Evolutionary conservation across 139 green algal genomes (phyloP).

Genomic region (Parachlorella kessleri): DNA sequence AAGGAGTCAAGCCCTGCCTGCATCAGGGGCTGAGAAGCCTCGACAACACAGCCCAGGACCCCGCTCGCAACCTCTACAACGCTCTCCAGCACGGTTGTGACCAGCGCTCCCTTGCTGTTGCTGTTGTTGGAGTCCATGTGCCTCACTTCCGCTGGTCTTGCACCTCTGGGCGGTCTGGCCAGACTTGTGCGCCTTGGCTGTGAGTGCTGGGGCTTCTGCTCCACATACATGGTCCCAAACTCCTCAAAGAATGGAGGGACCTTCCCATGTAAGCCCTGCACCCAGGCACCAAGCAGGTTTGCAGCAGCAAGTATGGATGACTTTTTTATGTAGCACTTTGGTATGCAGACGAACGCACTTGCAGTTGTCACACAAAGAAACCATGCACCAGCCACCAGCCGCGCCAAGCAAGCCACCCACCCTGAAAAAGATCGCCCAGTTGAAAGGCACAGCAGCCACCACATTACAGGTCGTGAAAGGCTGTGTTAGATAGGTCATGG

Average conservation of each 20-base stretch:
- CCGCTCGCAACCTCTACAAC: not conserved
- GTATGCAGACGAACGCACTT: not conserved
- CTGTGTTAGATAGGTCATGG: not conserved
- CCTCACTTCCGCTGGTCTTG: not conserved
- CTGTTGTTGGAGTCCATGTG: too few species aligned
- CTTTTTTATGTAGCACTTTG: not conserved
- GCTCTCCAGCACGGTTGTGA: not conserved
- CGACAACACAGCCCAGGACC: not conserved
- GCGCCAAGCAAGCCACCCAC: too few species aligned
- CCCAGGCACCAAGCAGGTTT: not conserved
- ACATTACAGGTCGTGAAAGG: not conserved
- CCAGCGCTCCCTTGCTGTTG: not conserved
- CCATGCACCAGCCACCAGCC: too few species aligned
- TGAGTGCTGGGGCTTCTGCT: constrained; percentile 50
- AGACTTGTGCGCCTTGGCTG: constrained; percentile 60
- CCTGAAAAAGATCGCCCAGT: constrained; percentile 11
- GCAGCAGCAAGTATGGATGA: not conserved
- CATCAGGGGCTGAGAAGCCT: constrained; percentile 31
- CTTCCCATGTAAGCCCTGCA: not conserved
- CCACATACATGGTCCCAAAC: constrained; percentile 1
- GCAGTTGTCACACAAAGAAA: too few species aligned
- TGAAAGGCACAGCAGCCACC: constrained; percentile 15
- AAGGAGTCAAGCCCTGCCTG: constrained; percentile 63
- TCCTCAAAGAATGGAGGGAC: not conserved
- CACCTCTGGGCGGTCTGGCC: constrained; percentile 22